Conservation (phyloP, 163 green algal species). For the Scenedesmus sp. region DNA sequence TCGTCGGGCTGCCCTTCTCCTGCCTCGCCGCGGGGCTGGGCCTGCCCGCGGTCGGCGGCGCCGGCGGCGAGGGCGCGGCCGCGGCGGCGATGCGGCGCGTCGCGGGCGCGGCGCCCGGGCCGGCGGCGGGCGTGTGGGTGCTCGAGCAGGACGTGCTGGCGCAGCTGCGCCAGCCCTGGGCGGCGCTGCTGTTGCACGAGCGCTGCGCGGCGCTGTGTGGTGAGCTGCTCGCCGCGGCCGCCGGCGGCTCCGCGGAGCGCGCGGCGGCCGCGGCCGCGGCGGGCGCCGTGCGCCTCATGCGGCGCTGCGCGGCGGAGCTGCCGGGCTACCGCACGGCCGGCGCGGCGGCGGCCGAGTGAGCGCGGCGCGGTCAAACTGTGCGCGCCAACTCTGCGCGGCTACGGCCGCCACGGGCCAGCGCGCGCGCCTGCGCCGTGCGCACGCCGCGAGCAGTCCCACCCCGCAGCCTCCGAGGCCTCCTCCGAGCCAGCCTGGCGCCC, state of each 20-base stretch:
- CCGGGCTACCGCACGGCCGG: constrained; percentile 19
- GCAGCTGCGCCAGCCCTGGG: constrained; percentile 24
- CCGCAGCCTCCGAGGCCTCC: too few species aligned
- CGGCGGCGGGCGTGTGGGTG: constrained; percentile 19
- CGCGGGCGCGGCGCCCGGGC: not conserved
- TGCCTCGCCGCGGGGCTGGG: constrained; percentile 23
- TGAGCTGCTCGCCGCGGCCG: too few species aligned
- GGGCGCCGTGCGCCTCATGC: constrained; percentile 8
- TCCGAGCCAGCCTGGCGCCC: too few species aligned
- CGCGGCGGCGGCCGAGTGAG: too few species aligned
- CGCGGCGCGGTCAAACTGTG: too few species aligned
- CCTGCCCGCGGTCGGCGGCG: not conserved
- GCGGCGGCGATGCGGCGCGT: not conserved
- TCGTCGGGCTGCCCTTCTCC: constrained; percentile 38
- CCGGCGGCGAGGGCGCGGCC: not conserved
- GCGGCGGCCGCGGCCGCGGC: not conserved
- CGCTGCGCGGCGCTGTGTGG: not conserved
- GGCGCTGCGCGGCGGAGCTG: constrained; percentile 22
- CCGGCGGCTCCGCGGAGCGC: not conserved
- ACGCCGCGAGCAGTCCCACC: too few species aligned
- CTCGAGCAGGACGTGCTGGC: constrained; percentile 31
- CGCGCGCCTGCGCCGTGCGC: too few species aligned
- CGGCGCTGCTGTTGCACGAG: constrained; percentile 40
- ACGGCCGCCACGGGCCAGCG: too few species aligned
- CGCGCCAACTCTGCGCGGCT: too few species aligned